Evolutionary conservation across 164 flowering plant species (phyloP), one percentile per base, ranked within the genome.

Genomic region (Kalanchoe fedtschenkoi): DNA sequence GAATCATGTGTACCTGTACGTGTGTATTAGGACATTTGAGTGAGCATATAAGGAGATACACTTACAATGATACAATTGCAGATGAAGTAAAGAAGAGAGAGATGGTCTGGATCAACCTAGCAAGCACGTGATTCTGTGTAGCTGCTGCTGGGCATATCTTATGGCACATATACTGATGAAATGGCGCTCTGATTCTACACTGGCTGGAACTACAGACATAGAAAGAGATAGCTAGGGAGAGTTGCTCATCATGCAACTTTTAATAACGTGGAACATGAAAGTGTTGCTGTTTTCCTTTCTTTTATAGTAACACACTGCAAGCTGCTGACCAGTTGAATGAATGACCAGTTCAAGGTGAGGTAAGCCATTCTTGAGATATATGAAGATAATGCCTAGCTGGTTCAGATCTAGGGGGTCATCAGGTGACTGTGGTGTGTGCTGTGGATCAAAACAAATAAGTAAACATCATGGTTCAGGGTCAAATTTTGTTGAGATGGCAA

Each of bases 61-160:
- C n/a, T n/a, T n/a, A n/a, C n/a, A n/a, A n/a, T 44, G 2, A 24
- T 47, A 47, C 54, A 0, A 47, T 0, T 11, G 32, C 4, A 24
- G 56, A 51, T 51, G 32, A 51, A 24, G 56, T 26, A 51, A 51
- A 24, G 56, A 11, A 51, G 15, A 28, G 56, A 51, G 32, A 51
- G 56, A 26, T 47, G 32, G 21, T 51, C 6, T 26, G 1, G 32
- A 13, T 15, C 10, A 51, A 26, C 56, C 32, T 51, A 24, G 32
- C 56, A 51, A 24, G 32, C 56, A 51, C 32, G 56, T 51, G 56
- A 51, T 24, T 26, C 16, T 26, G 28, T 22, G 56, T 51, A 51
- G 21, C 56, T 51, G 32, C 32, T 51, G 16, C 56, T n/a, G n/a
- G n/a, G n/a, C 56, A 26, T 51, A 51, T 51, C 56, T 51, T 47